These are phyloP conservation scores for Globisporangium splendens DNA, from an alignment of 352 stramenopile species.

Conservation along the genomic window DNA sequence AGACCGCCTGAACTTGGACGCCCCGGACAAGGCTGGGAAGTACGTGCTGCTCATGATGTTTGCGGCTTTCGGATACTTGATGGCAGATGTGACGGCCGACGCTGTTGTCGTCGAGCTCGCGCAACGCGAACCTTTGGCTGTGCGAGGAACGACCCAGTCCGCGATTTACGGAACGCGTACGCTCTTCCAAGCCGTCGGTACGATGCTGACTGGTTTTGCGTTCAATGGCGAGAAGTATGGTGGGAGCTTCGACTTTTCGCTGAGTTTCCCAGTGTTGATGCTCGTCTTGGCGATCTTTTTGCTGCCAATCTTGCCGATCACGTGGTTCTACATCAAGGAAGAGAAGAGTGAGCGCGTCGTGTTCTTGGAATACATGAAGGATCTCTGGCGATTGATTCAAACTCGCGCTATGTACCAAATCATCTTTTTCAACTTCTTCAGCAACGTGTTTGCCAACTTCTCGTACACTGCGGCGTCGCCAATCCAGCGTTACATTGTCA, in stretches of 20 bases:
- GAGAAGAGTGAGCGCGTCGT: constrained; percentile 15
- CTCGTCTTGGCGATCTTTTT: constrained; percentile 16
- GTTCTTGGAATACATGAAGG: constrained; percentile 22
- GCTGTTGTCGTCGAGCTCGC: constrained; percentile 30
- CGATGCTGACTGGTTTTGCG: constrained; percentile 16
- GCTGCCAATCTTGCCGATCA: constrained; percentile 19
- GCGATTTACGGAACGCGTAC: constrained; percentile 25
- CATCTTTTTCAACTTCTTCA: constrained; percentile 41
- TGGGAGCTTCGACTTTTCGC: constrained; percentile 23
- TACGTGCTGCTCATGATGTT: constrained; percentile 39
- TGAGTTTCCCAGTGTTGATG: constrained; percentile 27
- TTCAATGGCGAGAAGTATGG: constrained; percentile 34
- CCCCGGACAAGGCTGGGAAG: constrained; percentile 17
- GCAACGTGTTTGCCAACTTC: constrained; percentile 27
- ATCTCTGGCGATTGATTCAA: constrained; percentile 26
- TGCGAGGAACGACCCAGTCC: constrained; percentile 30
- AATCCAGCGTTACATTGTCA: constrained; percentile 23
- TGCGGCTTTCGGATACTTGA: constrained; percentile 29
- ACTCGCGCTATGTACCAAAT: constrained; percentile 43
- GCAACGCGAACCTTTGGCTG: constrained; percentile 26
- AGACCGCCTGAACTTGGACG: constrained; percentile 10
- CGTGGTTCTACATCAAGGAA: constrained; percentile 32
- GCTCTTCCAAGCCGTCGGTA: constrained; percentile 17
- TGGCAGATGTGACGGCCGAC: constrained; percentile 33
- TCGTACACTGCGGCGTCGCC: constrained; percentile 22